phyloP scores from a whole-genome alignment of 2,329 filamentous ascomycete species.

The Biscogniauxia marginata region DNA sequence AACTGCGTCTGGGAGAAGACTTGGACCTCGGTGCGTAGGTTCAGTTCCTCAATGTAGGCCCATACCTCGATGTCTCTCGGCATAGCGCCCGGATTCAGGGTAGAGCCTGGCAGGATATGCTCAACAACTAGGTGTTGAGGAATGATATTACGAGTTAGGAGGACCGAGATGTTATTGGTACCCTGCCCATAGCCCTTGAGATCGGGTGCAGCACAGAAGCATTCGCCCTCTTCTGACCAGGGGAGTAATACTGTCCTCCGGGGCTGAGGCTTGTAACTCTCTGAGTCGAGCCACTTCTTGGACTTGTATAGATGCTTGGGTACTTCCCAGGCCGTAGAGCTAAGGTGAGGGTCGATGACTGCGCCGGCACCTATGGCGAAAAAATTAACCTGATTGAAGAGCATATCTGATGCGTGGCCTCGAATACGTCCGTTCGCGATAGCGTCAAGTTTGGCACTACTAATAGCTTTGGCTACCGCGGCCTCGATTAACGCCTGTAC shows the following conservation, averaged over 20 bases:
- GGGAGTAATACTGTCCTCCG: conserved; percentile 57
- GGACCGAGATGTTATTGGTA: conserved; percentile 61
- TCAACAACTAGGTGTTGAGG: conserved; percentile 72
- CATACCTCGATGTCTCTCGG: conserved; percentile 71
- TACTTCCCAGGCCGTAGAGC: conserved; percentile 56
- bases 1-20: conserved; percentile 46
- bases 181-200: conserved; percentile 47
- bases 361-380: conserved; percentile 68
- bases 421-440: conserved; percentile 47
- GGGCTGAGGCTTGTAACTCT: conserved; percentile 31
- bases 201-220: conserved; percentile 71
- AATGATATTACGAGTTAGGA: conserved; percentile 56
- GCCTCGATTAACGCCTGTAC: conserved; percentile 41
- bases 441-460: conserved; percentile 46
- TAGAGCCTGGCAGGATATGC: conserved; percentile 63
- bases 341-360: conserved; percentile 55
- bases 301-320: conserved; percentile 24
- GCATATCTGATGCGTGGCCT: conserved; percentile 40
- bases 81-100: conserved; percentile 59
- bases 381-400: conserved; percentile 67
- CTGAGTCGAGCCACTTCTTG: conserved; percentile 26
- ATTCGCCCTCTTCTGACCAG: conserved; percentile 82
- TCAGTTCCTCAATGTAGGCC: conserved; percentile 53
- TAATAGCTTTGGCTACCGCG: conserved; percentile 43
- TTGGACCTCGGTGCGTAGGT: conserved; percentile 38